These are phyloP conservation scores for Striga asiatica DNA, from an alignment of 257 asterid genomes.

Conservation along the genomic window DNA sequence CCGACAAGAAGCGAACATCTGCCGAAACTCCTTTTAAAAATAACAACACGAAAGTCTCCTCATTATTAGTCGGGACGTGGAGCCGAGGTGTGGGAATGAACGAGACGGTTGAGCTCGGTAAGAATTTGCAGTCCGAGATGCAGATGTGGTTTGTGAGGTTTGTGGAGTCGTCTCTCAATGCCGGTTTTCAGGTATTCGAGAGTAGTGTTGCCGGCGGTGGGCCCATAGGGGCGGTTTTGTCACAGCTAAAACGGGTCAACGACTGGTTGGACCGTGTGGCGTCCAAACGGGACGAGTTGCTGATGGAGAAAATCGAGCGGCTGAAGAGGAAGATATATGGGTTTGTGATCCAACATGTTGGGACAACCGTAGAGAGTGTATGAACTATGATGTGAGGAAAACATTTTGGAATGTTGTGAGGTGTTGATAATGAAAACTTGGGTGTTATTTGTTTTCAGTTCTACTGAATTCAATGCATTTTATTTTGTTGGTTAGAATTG, in stretches of 20 bases:
- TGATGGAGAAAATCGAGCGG: slow-evolving; percentile 58
- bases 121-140: slow-evolving; percentile 63
- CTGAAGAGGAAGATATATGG: slow-evolving; percentile 74
- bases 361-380: slow-evolving; percentile 47
- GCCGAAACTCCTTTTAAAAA: slow-evolving; percentile 11
- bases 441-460: too few species aligned
- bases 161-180: slow-evolving; percentile 69
- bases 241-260: slow-evolving; percentile 84
- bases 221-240: slow-evolving; percentile 60
- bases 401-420: too few species aligned
- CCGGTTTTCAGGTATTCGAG: slow-evolving; percentile 66
- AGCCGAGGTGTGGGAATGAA: slow-evolving; percentile 58
- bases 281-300: slow-evolving; percentile 37
- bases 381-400: too few species aligned
- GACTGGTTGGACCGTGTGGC: slow-evolving; percentile 72
- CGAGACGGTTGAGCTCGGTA: slow-evolving; percentile 57
- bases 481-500: too few species aligned
- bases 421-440: too few species aligned
- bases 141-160: slow-evolving; percentile 71
- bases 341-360: slow-evolving; percentile 82
- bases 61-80: slow-evolving; percentile 45
- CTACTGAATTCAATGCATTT: too few species aligned
- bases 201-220: slow-evolving; percentile 29
- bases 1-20: slow-evolving; percentile 23
- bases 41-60: too few species aligned